Evolutionary conservation across 225 moss, liverwort and hornwort genomes (phyloP), one percentile per base, ranked within the genome.

Genomic region (Sphagnum tenellum): DNA sequence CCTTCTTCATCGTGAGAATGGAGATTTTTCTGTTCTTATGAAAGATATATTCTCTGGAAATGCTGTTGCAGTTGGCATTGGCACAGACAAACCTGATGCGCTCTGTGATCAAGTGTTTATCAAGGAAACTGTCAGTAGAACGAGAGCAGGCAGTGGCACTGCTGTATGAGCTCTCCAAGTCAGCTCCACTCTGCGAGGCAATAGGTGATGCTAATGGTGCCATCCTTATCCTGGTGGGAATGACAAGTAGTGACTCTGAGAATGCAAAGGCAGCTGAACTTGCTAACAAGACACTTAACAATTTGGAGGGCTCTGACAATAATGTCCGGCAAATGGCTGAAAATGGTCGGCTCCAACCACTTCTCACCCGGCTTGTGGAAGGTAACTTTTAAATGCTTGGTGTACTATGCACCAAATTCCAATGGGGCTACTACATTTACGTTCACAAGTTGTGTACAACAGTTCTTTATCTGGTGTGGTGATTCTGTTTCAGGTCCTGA

Each of bases 311-410:
- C 12, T 74, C 85, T 12, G 90, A 98, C 55, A 67, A 57, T 51
- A 98, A 93, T 67, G 83, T 98, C 57, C 80, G 85, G 69, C 89
- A 93, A 61, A 87, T 98, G 81, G 93, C 93, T 13, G 93, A 93
- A 71, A 89, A 86, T 59, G 98, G 98, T 4, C 92, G 98, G 13
- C 57, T 93, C 57, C 98, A 90, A 72, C 98, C 98, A 59, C 89
- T 98, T 45, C 79, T 98, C 10, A 81, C 78, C 68, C 89, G 83
- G 57, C 87, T 98, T 6, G 69, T 77, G 5, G 66, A 72, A 65
- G 98, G 96, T 92, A 73, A 60, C 7, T 5, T 9, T 0, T 0
- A 5, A 5, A 9, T 52, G 6, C 9, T 9, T 5, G 52, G 52
- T 5, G 7, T 9, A 52, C 52, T 9, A 52, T 52, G 52, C 52